Conservation (phyloP, 2,329 filamentous ascomycete genomes). For the Cercospora janseana region DNA sequence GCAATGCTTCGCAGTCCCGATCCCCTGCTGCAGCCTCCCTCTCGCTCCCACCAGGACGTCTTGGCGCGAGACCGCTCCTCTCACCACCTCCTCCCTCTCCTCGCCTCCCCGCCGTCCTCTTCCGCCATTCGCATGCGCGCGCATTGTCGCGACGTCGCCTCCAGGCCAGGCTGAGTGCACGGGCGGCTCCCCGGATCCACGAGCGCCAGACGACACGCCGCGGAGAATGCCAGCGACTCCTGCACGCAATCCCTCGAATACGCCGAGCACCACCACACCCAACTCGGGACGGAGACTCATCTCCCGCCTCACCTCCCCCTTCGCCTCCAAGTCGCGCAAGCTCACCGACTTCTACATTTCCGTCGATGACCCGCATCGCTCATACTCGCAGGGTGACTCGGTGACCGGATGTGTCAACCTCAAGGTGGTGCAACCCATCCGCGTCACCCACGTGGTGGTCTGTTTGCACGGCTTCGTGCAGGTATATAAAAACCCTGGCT, state of each 20-base stretch:
- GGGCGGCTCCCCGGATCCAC: not conserved
- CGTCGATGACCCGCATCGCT: constrained; percentile 72
- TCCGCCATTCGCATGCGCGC: constrained; percentile 11
- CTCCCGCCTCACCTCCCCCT: constrained; percentile 56
- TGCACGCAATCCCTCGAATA: constrained; percentile 15
- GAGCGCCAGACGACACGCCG: not conserved
- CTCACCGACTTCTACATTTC: constrained; percentile 76
- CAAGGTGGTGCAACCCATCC: constrained; percentile 69
- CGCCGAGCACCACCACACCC: constrained; percentile 14
- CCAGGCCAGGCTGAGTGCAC: not conserved
- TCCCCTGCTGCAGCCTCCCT: not conserved
- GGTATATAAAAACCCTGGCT: constrained; percentile 69
- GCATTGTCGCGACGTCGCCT: constrained; percentile 14
- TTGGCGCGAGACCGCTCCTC: not conserved
- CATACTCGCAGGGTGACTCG: constrained; percentile 71
- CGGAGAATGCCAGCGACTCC: constrained; percentile 21
- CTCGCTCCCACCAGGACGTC: not conserved
- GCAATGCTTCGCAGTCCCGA: constrained; percentile 2
- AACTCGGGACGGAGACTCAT: constrained; percentile 43
- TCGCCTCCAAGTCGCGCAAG: constrained; percentile 59
- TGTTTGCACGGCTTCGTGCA: constrained; percentile 75
- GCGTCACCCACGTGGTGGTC: constrained; percentile 77
- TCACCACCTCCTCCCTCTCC: no score
- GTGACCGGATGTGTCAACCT: constrained; percentile 72
- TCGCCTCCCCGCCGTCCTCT: not conserved